Base-by-base conservation (phyloP, 768 basidiomycete genomes). In the Collybia sordida region DNA sequence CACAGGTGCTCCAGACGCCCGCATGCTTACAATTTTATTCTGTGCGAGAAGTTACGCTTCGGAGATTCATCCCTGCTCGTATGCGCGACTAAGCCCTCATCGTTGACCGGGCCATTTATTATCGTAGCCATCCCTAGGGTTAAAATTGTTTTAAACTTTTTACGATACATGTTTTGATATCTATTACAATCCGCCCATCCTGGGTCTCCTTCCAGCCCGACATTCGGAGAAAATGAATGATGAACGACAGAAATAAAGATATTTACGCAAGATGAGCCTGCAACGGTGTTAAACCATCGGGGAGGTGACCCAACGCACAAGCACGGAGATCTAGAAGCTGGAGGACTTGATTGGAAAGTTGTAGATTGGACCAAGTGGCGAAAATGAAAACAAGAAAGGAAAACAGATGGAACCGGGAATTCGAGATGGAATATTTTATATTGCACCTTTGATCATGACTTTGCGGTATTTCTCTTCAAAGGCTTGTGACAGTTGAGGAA, bases 371-470 rank as follows among this genome's bases (percentile, higher is more conserved):
- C 45, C 48, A 54, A 52, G 55, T 47, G 58, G 55, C 53, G 50
- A 47, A 51, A 52, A 56, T 51, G 37, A 60, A n/a, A 56, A 54
- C 42, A 55, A 55, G 27, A 45, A 31, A 47, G 46, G 55, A 51
- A 61, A 45, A 51, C 42, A 55, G 43, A 59, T 40, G 50, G 56
- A 54, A 53, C 55, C 45, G 48, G 45, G 36, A 47, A 46, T 41
- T 39, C 23, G 39, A 15, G 43, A 36, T 27, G 47, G 42, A 37
- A 57, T 56, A 47, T 37, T 39, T 74, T 75, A 94, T 70, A 96
- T 88, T 64, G 94, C 93, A 59, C 96, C 96, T 75, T 85, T 94
- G 69, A 98, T 92, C 61, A 82, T 83, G 51, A 97, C 84, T 66
- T 86, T 91, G 56, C 87, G 79, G 65, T 92, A 93, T 69, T 87